These are phyloP conservation scores for Byssothecium circinans DNA, from an alignment of 2,329 filamentous ascomycete species.

Conservation along the genomic window DNA sequence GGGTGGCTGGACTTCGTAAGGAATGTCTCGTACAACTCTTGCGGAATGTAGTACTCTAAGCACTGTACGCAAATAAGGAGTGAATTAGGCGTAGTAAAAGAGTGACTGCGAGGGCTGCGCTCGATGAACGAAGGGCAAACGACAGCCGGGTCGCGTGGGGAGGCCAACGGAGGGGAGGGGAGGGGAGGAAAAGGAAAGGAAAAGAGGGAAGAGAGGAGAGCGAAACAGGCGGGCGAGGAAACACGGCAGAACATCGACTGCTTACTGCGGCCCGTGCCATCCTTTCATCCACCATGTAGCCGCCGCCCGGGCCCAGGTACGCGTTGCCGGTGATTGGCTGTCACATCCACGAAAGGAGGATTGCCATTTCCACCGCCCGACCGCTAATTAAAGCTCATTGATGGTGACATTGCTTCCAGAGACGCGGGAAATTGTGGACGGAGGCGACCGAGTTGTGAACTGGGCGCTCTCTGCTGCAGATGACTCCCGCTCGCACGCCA, in stretches of 20 bases:
- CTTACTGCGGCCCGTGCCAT: constrained; percentile 21
- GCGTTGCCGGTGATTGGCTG: constrained; percentile 25
- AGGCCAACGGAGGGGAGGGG: constrained; percentile 22
- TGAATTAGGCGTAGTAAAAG: constrained; percentile 32
- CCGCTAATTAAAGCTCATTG: constrained; percentile 21
- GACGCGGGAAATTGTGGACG: neutral
- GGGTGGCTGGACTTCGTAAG: constrained; percentile 7
- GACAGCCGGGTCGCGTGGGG: constrained; percentile 43
- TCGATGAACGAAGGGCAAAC: constrained; percentile 44
- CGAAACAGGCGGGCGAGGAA: constrained; percentile 10
- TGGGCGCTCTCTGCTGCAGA: too few species aligned
- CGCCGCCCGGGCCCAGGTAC: constrained; percentile 30
- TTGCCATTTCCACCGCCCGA: neutral
- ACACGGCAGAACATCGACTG: constrained; percentile 7
- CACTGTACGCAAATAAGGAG: constrained; percentile 35
- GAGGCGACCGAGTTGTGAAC: too few species aligned
- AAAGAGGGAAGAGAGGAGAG: constrained; percentile 13
- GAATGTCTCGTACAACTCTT: constrained; percentile 2
- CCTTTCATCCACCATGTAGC: constrained; percentile 13
- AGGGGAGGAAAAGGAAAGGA: constrained; percentile 16
- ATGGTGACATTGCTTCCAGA: constrained; percentile 9
- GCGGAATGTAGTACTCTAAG: too few species aligned
- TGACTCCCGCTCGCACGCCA: too few species aligned
- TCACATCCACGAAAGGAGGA: constrained; percentile 16
- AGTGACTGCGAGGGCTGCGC: constrained; percentile 41